Evolutionary conservation across 495 filamentous ascomycete genomes (phyloP).

Genomic region (Aspergillus baeticus): DNA sequence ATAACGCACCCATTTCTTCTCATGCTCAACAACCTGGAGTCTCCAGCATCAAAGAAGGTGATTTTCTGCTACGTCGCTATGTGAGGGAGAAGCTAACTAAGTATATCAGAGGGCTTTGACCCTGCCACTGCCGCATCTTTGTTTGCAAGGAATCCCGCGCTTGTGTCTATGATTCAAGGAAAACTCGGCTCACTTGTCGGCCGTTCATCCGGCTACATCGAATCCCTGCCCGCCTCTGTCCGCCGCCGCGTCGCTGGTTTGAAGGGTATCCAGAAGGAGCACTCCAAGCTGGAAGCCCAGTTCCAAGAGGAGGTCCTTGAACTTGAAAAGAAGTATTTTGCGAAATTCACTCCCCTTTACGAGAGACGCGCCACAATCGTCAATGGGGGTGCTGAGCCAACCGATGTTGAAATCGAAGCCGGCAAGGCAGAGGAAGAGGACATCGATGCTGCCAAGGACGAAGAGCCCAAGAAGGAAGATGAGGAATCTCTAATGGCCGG

Average conservation of each 20-base stretch:
- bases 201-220: conserved; percentile 95
- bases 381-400: conserved; percentile 85
- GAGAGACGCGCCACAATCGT: conserved; percentile 91
- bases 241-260: conserved; percentile 91
- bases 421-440: conserved; percentile 78
- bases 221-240: conserved; percentile 84
- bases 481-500: conserved; percentile 58
- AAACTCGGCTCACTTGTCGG: conserved; percentile 92
- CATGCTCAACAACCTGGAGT: conserved; percentile 95
- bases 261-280: conserved; percentile 98
- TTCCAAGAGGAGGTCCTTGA: conserved; percentile 98
- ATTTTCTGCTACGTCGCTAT: conserved; percentile 26
- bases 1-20: conserved; percentile 94
- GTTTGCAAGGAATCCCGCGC: conserved; percentile 88
- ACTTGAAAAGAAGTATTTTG: conserved; percentile 98
- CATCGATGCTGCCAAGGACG: conserved; percentile 46
- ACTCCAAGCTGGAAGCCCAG: conserved; percentile 94
- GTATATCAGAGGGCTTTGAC: conserved; percentile 76
- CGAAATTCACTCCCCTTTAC: conserved; percentile 97
- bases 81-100: not conserved
- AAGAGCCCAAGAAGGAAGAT: conserved; percentile 51
- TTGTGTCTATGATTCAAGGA: conserved; percentile 96
- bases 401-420: conserved; percentile 77
- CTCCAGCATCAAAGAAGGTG: conserved; percentile 96
- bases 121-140: conserved; percentile 82